Evolutionary conservation across 129 eudicot genomes (phyloP), one percentile per base, ranked within the genome.

Genomic region (Cynara cardunculus): DNA sequence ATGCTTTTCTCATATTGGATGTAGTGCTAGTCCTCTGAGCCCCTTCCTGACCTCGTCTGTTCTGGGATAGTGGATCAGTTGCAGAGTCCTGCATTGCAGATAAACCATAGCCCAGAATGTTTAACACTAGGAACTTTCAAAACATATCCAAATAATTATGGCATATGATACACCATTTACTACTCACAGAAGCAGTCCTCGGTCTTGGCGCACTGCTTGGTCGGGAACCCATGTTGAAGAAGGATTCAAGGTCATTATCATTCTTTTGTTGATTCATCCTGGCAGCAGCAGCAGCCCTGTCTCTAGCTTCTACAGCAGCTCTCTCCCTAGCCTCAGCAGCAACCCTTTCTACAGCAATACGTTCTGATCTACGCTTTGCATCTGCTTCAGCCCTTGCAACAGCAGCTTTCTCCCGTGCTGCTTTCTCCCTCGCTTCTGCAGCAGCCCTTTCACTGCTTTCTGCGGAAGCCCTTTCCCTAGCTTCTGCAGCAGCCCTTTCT

Each of bases 151-250:
- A 27, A 70, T 14, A 31, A 28, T 22, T 22, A 27, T 1, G 2
- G 35, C 49, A 44, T 18, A 80, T 37, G 34, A 35, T 79, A 72
- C 32, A 85, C 59, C 64, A 22, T 49, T 18, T 59, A 74, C 65
- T 77, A 90, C 99, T 87, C 84, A 95, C 97, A 84, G 91, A 84
- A 61, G 94, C 31, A 73, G 89, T 85, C 77, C 99, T 90, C 14
- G 93, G 92, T 80, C 91, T 90, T 14, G 99, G 99, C 25, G 90
- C 97, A 90, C 99, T 95, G 84, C 87, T 92, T 74, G 97, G 90
- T 72, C 99, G 87, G 56, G 96, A 87, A 27, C 89, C 88, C 86
- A 81, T 84, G 75, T 82, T 83, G 74, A 95, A 95, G 72, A 95
- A 90, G 35, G 99, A 92, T 70, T 95, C 99, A 75, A 95, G 92